Conservation (phyloP, 2,329 filamentous ascomycete genomes). For the Beauveria asiatica region DNA sequence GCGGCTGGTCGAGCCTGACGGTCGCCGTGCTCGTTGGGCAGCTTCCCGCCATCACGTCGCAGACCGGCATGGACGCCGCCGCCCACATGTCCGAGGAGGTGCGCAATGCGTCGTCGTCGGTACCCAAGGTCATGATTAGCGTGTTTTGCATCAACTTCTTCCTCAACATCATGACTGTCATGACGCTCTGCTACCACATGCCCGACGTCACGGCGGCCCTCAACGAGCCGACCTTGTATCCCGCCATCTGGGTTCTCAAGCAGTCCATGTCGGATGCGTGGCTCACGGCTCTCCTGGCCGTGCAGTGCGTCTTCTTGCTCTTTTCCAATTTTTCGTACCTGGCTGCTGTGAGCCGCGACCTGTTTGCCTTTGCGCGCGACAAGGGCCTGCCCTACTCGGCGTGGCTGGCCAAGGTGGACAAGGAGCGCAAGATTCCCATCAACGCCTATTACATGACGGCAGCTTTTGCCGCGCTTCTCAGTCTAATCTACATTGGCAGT, state of each 20-base stretch:
- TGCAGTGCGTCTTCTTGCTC: conserved; percentile 8
- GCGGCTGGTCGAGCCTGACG: conserved; percentile 12
- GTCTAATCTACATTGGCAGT: conserved; percentile 13
- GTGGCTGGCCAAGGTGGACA: conserved; percentile 10
- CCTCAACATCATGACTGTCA: conserved; percentile 4
- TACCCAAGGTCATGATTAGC: conserved; percentile 11
- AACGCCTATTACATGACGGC: conserved; percentile 12
- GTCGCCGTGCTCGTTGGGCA: conserved; percentile 14
- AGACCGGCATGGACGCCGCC: conserved; percentile 11
- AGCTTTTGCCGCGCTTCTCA: conserved; percentile 2
- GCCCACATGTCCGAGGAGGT: conserved; percentile 15
- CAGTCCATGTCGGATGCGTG: conserved; percentile 11
- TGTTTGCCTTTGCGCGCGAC: conserved; percentile 12
- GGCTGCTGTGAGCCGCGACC: conserved; percentile 11
- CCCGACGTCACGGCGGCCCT: conserved; percentile 9
- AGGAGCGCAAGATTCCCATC: conserved; percentile 4
- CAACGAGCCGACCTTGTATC: conserved; percentile 8
- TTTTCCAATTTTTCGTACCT: conserved; percentile 12
- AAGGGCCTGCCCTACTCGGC: conserved; percentile 4
- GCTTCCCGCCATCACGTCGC: conserved; percentile 10
- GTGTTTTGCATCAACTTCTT: conserved; percentile 5
- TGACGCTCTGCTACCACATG: conserved; percentile 12
- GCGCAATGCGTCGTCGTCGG: conserved; percentile 11
- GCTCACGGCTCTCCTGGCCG: conserved; percentile 9
- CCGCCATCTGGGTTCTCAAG: conserved; percentile 9